phyloP scores from a whole-genome alignment of 139 green algal genomes.

The Pseudopediastrum boryanum region DNA sequence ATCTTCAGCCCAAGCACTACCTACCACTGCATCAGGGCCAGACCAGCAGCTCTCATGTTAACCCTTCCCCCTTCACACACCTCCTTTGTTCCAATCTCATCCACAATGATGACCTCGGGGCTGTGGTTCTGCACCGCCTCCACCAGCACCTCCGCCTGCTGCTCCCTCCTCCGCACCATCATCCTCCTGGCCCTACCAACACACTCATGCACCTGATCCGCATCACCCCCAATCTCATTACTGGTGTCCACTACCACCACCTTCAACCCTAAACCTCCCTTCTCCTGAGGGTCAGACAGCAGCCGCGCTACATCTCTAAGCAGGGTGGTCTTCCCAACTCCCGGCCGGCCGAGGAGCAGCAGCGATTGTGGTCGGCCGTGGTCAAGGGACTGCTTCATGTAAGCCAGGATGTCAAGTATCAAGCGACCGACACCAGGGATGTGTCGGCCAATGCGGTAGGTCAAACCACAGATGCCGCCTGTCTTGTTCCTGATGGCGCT shows the following conservation, averaged over 20 bases:
- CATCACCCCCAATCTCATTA: conserved; percentile 64
- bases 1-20: too few relatives aligned
- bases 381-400: conserved; percentile 26
- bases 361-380: neutral
- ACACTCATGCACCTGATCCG: conserved; percentile 60
- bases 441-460: conserved; percentile 69
- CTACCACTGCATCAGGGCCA: too few relatives aligned
- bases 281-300: conserved; percentile 29
- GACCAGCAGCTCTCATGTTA: too few relatives aligned
- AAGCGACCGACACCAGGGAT: conserved; percentile 48
- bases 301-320: conserved; percentile 53
- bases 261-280: conserved; percentile 10
- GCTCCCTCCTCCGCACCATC: conserved; percentile 26
- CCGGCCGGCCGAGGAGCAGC: conserved; percentile 17
- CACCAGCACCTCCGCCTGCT: conserved; percentile 45
- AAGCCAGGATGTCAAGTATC: conserved; percentile 63
- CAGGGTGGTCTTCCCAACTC: conserved; percentile 63
- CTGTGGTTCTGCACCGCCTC: conserved; percentile 66
- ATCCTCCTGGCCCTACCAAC: conserved; percentile 52
- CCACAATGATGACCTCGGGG: conserved; percentile 60
- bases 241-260: conserved; percentile 67
- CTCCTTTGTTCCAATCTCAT: conserved; percentile 47
- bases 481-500: conserved; percentile 1
- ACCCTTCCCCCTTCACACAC: too few relatives aligned
- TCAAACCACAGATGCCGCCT: conserved; percentile 67